Conservation (phyloP, 139 green algal species). For the Volvox reticuliferus region DNA sequence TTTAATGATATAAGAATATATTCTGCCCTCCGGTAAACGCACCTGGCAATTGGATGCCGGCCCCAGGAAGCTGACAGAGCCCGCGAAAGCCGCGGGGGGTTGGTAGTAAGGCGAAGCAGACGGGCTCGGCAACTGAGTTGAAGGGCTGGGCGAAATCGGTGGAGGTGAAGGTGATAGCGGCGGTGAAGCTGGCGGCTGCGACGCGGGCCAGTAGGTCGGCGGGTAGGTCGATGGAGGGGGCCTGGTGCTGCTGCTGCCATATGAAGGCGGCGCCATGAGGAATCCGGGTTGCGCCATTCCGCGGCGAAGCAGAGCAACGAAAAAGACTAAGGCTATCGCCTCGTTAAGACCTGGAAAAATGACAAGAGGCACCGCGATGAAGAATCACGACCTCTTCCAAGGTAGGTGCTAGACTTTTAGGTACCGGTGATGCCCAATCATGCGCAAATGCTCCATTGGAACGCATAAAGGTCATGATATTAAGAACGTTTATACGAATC, state of each 20-base stretch:
- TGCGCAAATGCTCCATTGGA: no score
- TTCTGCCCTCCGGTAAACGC: background rate
- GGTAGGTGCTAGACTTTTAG: no score
- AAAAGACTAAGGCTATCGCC: background rate
- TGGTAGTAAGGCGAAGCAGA: background rate
- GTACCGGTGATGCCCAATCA: no score
- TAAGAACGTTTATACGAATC: no score
- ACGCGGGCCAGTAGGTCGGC: background rate
- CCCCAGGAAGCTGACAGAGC: background rate
- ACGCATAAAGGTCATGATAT: no score
- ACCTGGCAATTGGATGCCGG: constrained; percentile 3
- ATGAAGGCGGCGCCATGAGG: no score
- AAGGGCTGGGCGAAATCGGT: background rate
- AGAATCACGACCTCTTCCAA: no score
- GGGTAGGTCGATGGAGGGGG: background rate
- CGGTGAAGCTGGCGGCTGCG: background rate
- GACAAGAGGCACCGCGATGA: background rate
- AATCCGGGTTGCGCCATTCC: background rate
- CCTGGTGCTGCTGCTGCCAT: no score
- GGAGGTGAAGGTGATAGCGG: background rate
- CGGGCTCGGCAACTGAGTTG: background rate
- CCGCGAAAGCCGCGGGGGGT: background rate
- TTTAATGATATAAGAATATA: no score
- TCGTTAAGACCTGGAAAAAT: background rate
- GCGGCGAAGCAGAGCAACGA: background rate